These are phyloP conservation scores for Eucalyptus shirleyi DNA, from an alignment of 345 rosid species.

Conservation along the genomic window DNA sequence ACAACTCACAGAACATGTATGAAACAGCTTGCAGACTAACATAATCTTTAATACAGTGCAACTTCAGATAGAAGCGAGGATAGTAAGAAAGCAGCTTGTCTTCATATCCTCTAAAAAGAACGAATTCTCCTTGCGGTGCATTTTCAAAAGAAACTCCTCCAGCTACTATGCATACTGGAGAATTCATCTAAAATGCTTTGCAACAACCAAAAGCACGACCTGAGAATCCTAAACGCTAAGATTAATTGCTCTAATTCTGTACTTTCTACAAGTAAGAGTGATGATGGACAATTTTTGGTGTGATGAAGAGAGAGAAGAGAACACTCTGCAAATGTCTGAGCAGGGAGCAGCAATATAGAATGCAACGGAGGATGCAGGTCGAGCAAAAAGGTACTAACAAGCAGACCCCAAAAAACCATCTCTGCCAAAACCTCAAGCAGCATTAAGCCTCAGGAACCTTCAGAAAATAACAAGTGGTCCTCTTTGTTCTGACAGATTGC, in stretches of 20 bases:
- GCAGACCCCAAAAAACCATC: neutral
- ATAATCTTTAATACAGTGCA: neutral
- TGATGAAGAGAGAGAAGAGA: neutral
- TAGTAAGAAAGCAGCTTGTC: neutral
- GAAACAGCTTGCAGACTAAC: neutral
- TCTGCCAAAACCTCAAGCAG: neutral
- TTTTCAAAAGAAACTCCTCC: neutral
- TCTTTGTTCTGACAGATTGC: conserved; percentile 3
- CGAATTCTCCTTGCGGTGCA: neutral
- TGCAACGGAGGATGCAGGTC: neutral
- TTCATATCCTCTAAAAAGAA: neutral
- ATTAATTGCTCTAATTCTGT: neutral
- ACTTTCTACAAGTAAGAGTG: neutral
- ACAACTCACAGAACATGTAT: neutral
- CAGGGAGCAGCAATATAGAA: neutral
- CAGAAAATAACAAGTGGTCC: neutral
- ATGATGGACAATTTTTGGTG: neutral
- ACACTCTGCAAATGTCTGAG: neutral
- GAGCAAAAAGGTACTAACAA: neutral
- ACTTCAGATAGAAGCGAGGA: neutral
- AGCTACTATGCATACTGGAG: neutral
- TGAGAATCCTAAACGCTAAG: neutral
- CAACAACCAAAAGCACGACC: neutral
- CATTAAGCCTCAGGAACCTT: neutral
- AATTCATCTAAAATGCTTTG: neutral